Conservation (phyloP, 78 protist species). For the Capsaspora owczarzaki region DNA sequence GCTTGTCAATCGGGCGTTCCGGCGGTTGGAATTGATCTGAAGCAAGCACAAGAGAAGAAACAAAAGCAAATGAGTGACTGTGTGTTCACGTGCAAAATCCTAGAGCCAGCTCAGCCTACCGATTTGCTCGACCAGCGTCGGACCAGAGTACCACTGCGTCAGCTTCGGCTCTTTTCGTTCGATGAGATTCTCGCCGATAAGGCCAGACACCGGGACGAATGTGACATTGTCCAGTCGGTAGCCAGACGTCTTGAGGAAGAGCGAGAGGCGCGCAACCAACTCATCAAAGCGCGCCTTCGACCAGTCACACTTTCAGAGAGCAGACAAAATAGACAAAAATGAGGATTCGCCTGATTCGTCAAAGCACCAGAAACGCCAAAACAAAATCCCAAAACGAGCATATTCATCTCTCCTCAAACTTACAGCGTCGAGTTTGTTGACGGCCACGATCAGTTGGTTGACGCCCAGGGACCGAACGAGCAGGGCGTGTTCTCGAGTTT, state of each 20-base stretch:
- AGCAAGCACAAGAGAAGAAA: no score
- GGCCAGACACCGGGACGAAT: constrained; percentile 66
- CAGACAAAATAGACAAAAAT: not conserved
- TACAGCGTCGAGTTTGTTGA: constrained; percentile 82
- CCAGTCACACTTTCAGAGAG: constrained; percentile 18
- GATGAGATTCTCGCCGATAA: constrained; percentile 63
- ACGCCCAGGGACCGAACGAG: constrained; percentile 81
- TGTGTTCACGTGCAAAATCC: not conserved
- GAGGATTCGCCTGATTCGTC: not conserved
- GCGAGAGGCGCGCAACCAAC: constrained; percentile 37
- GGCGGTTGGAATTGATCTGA: constrained; percentile 30
- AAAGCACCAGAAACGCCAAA: not conserved
- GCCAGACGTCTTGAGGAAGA: constrained; percentile 51
- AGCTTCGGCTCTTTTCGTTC: constrained; percentile 10
- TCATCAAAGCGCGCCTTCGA: constrained; percentile 51
- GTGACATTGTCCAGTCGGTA: constrained; percentile 26
- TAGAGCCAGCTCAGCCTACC: constrained; percentile 1
- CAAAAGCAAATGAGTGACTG: not conserved
- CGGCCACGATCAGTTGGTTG: constrained; percentile 72
- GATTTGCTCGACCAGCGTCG: constrained; percentile 43
- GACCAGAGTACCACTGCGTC: constrained; percentile 65
- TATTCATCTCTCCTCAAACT: not conserved
- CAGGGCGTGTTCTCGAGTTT: constrained; percentile 86
- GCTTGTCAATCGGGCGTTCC: constrained; percentile 44
- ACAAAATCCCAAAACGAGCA: not conserved